phyloP scores from a whole-genome alignment of 2,329 filamentous ascomycete genomes.

The Talaromyces sp. region DNA sequence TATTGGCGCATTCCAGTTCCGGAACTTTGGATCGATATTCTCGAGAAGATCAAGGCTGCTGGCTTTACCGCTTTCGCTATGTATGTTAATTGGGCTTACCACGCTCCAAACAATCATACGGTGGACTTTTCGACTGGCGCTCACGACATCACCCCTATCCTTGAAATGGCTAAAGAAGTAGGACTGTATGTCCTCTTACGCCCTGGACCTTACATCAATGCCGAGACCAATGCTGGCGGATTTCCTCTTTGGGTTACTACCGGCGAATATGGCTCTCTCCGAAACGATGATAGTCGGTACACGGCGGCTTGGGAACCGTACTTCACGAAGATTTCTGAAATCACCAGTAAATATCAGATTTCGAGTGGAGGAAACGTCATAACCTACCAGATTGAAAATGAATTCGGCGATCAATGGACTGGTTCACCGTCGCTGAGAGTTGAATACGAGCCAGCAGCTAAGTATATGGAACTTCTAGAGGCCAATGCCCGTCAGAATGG shows the following conservation, averaged over 20 bases:
- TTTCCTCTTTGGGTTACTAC: constrained; percentile 77
- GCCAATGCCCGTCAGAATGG: constrained; percentile 65
- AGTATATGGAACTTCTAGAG: constrained; percentile 68
- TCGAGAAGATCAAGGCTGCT: constrained; percentile 77
- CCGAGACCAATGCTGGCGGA: constrained; percentile 70
- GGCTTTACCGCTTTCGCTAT: constrained; percentile 78
- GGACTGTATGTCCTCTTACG: constrained; percentile 73
- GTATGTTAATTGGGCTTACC: constrained; percentile 75
- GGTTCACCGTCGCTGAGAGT: constrained; percentile 37
- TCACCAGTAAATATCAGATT: constrained; percentile 72
- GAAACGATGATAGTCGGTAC: constrained; percentile 61
- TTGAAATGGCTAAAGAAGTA: constrained; percentile 68
- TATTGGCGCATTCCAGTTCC: constrained; percentile 56
- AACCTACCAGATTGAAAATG: constrained; percentile 76
- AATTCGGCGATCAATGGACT: constrained; percentile 47
- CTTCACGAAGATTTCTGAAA: constrained; percentile 54
- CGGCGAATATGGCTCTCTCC: constrained; percentile 55
- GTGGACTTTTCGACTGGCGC: constrained; percentile 55
- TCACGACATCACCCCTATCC: constrained; percentile 72
- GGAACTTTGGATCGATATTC: constrained; percentile 65
- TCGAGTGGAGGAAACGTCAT: constrained; percentile 79
- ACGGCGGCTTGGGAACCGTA: constrained; percentile 62
- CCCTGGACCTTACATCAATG: constrained; percentile 74
- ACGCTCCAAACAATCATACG: constrained; percentile 36
- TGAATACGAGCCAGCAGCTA: constrained; percentile 53